phyloP scores from a whole-genome alignment of 495 filamentous ascomycete species.

The Lepraria neglecta region DNA sequence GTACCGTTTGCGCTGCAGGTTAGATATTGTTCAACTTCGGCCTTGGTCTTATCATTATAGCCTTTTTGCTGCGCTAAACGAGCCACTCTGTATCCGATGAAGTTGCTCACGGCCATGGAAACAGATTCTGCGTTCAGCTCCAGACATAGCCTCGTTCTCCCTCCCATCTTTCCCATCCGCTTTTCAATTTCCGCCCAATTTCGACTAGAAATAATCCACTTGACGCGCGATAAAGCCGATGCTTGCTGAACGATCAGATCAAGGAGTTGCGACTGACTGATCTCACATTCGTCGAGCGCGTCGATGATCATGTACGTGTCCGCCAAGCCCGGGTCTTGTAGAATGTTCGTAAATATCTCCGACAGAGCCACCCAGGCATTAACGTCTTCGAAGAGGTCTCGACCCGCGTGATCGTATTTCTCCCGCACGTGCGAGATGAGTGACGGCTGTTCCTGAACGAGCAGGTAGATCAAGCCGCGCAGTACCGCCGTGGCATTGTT shows the following conservation, averaged over 20 bases:
- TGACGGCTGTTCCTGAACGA: slow-evolving; percentile 13
- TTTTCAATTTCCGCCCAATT: slow-evolving; percentile 35
- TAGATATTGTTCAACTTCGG: too few relatives aligned
- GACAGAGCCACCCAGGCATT: slow-evolving; percentile 30
- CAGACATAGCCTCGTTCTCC: slow-evolving; percentile 29
- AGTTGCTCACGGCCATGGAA: slow-evolving; percentile 28
- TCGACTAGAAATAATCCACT: slow-evolving; percentile 40
- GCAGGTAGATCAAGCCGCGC: slow-evolving; percentile 14
- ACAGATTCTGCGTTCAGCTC: slow-evolving; percentile 33
- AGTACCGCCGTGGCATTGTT: slow-evolving; percentile 17
- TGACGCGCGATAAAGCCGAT: slow-evolving; percentile 28
- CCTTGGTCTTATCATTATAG: too few relatives aligned
- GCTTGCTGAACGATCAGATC: slow-evolving; percentile 21
- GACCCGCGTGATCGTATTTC: slow-evolving; percentile 26
- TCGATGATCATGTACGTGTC: slow-evolving; percentile 21
- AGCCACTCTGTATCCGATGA: slow-evolving; percentile 25
- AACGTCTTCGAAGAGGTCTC: slow-evolving; percentile 33
- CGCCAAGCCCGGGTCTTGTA: slow-evolving; percentile 8
- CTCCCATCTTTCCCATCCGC: slow-evolving; percentile 24
- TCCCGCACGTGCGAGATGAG: slow-evolving; percentile 15
- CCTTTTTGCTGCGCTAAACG: slow-evolving; percentile 21
- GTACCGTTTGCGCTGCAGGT: too few relatives aligned
- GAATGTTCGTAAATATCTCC: slow-evolving; percentile 9
- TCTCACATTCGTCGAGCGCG: slow-evolving; percentile 27
- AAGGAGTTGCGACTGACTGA: slow-evolving; percentile 26